Evolutionary conservation across 192 early-diverging fungal species (phyloP), one percentile per base, ranked within the genome.

Genomic region (Coemansia sp.): DNA sequence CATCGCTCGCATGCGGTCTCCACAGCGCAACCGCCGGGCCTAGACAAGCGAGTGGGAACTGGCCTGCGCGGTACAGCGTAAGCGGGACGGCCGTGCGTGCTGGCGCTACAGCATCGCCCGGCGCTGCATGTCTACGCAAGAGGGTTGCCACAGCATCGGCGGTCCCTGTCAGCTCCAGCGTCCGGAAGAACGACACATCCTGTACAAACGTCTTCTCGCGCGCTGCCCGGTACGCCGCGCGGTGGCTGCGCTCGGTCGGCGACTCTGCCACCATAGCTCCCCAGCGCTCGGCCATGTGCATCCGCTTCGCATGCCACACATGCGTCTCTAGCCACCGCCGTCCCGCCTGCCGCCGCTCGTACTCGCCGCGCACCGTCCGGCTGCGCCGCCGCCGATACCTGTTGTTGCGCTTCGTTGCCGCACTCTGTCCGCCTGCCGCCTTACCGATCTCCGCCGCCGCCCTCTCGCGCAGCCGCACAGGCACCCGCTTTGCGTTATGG

Each of bases 251-350:
- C 55, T 93, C 93, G 73, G 92, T 95, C 17, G 94, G 91, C 58
- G 90, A 86, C 34, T 89, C 84, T 14, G 93, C 88, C 9, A 84
- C 49, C 70, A 79, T 74, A 15, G 62, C 53, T 0, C 93, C 92
- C 95, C 95, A 96, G 17, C 84, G 66, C 59, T 92, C 84, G 38
- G 61, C 72, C 95, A 99, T 99, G 55, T 93, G 90, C 93, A 98
- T 95, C 63, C 97, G 85, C 74, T 99, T 99, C 13, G 93, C 89
- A 70, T 99, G 95, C 97, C 97, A 99, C 25, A 96, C 86, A 81
- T 99, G 95, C 40, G 95, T 99, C 73, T 97, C 95, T 25, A 99
- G 71, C 97, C 95, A 99, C 36, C 86, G 83, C 52, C 89, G 90
- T 43, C 72, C 71, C 15, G 36, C 60, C 75, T 81, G 79, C 45